These are phyloP conservation scores for Kodamaea kaohsiungensis DNA, from an alignment of 805 yeast species.

Conservation along the genomic window DNA sequence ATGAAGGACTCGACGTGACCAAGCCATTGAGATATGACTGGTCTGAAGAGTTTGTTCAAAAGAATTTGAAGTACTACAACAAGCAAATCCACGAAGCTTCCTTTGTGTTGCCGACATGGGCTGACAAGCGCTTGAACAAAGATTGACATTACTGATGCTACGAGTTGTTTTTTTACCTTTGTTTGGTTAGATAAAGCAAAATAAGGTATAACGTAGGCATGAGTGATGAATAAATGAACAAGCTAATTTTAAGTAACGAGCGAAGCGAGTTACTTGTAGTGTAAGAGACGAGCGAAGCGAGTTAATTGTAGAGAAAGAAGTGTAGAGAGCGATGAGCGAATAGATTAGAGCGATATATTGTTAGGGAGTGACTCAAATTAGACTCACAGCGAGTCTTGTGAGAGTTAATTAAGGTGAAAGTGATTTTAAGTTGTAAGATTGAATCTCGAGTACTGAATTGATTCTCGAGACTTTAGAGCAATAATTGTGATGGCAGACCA, in stretches of 20 bases:
- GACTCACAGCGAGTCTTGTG: too few species aligned
- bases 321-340: background rate
- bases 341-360: too few species aligned
- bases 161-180: constrained; percentile 5
- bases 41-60: constrained; percentile 59
- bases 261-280: background rate
- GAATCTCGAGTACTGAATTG: too few species aligned
- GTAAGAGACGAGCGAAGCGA: background rate
- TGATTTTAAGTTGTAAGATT: too few species aligned
- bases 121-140: constrained; percentile 48
- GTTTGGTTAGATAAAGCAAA: constrained; percentile 11
- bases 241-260: background rate
- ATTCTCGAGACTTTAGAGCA: too few species aligned
- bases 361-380: too few species aligned
- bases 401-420: too few species aligned
- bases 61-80: constrained; percentile 80
- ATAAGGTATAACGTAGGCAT: constrained; percentile 6
- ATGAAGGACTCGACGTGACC: constrained; percentile 59
- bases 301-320: background rate
- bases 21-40: constrained; percentile 66
- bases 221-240: constrained; percentile 4
- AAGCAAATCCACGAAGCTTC: constrained; percentile 83
- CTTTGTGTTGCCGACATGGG: constrained; percentile 92
- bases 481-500: too few species aligned
- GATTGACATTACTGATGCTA: constrained; percentile 10